Evolutionary conservation across 1,284 basidiomycete species (phyloP).

Genomic region (Kalmanozyma brasiliensis): DNA sequence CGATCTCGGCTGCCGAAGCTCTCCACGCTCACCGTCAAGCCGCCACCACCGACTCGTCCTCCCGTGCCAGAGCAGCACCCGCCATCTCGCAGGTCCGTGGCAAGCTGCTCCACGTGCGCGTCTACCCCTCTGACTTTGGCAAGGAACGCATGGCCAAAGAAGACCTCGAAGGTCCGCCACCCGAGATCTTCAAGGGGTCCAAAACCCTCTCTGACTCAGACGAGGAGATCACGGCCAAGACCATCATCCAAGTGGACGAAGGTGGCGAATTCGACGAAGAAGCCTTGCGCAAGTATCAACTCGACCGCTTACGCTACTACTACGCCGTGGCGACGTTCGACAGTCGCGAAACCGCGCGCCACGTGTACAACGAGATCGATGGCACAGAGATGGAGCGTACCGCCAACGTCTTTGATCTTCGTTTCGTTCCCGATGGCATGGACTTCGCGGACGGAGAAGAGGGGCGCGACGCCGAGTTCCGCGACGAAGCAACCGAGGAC

Average conservation of each 20-base stretch:
- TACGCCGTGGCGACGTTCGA: slow-evolving; percentile 96
- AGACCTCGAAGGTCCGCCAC: slow-evolving; percentile 88
- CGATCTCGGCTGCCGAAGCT: slow-evolving; percentile 41
- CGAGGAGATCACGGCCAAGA: slow-evolving; percentile 41
- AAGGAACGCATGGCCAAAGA: slow-evolving; percentile 86
- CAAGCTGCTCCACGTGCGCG: slow-evolving; percentile 69
- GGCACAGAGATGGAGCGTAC: slow-evolving; percentile 96
- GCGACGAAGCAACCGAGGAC: slow-evolving; percentile 77
- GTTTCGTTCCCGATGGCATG: slow-evolving; percentile 79
- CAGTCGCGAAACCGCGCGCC: slow-evolving; percentile 78
- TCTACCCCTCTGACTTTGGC: slow-evolving; percentile 95
- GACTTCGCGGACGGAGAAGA: slow-evolving; percentile 79
- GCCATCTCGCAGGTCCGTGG: slow-evolving; percentile 54
- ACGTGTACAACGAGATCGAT: slow-evolving; percentile 87
- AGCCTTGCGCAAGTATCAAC: slow-evolving; percentile 88
- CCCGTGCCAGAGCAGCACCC: slow-evolving; percentile 23
- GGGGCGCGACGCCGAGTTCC: slow-evolving; percentile 76
- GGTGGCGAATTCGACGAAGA: slow-evolving; percentile 76
- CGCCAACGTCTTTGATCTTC: slow-evolving; percentile 91
- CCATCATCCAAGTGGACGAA: slow-evolving; percentile 69
- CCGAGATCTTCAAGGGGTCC: slow-evolving; percentile 76
- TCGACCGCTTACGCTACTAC: slow-evolving; percentile 92
- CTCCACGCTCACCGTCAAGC: slow-evolving; percentile 23
- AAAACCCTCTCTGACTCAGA: slow-evolving; percentile 73
- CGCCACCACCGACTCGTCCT: slow-evolving; percentile 12